phyloP scores from a whole-genome alignment of 768 basidiomycete species.

The Lactarius hatsudake region DNA sequence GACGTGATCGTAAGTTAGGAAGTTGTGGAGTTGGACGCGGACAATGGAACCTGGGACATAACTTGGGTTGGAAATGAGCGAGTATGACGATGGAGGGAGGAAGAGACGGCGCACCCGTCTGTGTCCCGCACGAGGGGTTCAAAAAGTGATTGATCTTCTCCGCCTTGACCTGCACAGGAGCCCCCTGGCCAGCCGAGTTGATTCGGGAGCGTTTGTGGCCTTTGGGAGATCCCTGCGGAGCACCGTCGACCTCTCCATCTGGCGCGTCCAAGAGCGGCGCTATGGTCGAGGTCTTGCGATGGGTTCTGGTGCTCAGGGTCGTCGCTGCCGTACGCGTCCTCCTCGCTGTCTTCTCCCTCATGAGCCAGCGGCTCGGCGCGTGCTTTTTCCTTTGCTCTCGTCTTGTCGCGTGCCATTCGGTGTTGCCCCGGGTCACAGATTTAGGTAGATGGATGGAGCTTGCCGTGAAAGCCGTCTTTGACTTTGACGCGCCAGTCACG shows the following conservation, averaged over 20 bases:
- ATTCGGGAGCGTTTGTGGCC: constrained; percentile 65
- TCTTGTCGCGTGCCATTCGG: constrained; percentile 2
- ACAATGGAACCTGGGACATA: constrained; percentile 94
- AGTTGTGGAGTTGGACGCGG: constrained; percentile 82
- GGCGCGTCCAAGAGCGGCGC: background rate
- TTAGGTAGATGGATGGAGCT: background rate
- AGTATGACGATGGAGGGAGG: background rate
- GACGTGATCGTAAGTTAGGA: constrained; percentile 92
- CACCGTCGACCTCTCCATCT: constrained; percentile 6
- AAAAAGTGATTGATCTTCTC: constrained; percentile 35
- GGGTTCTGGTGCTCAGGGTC: constrained; percentile 4
- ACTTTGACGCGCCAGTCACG: background rate
- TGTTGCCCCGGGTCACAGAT: background rate
- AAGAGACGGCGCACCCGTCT: constrained; percentile 54
- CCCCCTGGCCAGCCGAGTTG: constrained; percentile 60
- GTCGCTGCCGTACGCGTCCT: constrained; percentile 19
- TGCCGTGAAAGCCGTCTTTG: background rate
- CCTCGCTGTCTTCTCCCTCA: constrained; percentile 1
- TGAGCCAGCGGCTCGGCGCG: background rate
- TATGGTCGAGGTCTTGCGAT: background rate
- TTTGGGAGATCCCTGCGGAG: constrained; percentile 46
- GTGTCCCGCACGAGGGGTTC: constrained; percentile 65
- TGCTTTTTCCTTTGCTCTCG: constrained; percentile 1
- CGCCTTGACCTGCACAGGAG: constrained; percentile 36
- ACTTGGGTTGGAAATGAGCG: constrained; percentile 41